Evolutionary conservation across 306 rosid species (phyloP).

Genomic region (Cucumis melo): DNA sequence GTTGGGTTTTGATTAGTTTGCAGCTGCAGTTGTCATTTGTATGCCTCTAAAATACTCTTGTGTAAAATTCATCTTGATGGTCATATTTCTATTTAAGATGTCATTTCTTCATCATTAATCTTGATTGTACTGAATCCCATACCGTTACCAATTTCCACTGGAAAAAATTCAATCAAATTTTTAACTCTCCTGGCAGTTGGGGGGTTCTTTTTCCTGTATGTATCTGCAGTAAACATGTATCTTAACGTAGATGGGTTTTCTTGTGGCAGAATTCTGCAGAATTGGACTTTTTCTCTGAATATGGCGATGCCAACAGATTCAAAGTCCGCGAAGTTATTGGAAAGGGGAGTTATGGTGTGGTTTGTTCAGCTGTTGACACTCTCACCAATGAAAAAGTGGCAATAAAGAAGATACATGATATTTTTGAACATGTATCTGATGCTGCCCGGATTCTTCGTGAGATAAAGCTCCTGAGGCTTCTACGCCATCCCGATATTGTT

Average conservation of each 20-base stretch:
- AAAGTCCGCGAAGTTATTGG: slow-evolving; percentile 90
- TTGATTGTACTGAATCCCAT: background rate
- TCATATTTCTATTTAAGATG: slow-evolving; percentile 6
- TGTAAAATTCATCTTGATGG: background rate
- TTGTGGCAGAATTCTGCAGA: slow-evolving; percentile 51
- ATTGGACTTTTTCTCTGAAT: slow-evolving; percentile 86
- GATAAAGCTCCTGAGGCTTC: slow-evolving; percentile 92
- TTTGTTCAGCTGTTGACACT: slow-evolving; percentile 90
- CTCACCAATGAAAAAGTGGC: slow-evolving; percentile 85
- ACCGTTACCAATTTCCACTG: background rate
- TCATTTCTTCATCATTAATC: background rate
- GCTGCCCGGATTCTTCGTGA: slow-evolving; percentile 97
- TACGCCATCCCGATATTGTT: slow-evolving; percentile 92
- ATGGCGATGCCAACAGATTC: slow-evolving; percentile 76
- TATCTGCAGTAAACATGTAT: background rate
- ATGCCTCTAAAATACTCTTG: background rate
- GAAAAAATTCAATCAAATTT: background rate
- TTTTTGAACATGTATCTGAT: slow-evolving; percentile 86
- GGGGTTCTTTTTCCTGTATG: slow-evolving; percentile 3
- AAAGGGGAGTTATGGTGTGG: slow-evolving; percentile 95
- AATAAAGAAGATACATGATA: slow-evolving; percentile 80
- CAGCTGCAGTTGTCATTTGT: background rate
- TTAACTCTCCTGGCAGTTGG: background rate
- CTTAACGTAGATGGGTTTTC: slow-evolving; percentile 14
- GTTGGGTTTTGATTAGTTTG: background rate